Evolutionary conservation across 1,139 yeast genomes (phyloP).

Genomic region (Pichia inconspicua): DNA sequence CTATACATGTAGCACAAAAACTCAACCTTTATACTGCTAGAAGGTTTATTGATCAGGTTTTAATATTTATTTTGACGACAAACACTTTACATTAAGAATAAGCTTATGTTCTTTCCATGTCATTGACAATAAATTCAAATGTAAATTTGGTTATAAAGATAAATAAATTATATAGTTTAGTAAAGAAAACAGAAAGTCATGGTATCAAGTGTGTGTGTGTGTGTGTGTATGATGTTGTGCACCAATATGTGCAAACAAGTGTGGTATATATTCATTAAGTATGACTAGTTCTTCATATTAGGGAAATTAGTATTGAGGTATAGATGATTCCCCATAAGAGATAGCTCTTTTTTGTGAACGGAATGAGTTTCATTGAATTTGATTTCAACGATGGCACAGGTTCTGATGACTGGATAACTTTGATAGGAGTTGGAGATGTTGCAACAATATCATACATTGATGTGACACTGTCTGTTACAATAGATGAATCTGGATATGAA

Average conservation of each 20-base stretch:
- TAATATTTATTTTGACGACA: too few species aligned
- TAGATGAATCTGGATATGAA: not conserved
- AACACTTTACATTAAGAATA: too few species aligned
- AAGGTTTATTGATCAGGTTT: too few species aligned
- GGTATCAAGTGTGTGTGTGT: not conserved
- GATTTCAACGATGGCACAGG: not conserved
- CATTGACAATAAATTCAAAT: too few species aligned
- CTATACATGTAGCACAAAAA: too few species aligned
- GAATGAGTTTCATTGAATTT: not conserved
- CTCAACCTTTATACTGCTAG: too few species aligned
- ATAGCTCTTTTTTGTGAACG: not conserved
- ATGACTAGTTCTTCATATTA: not conserved
- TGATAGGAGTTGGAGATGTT: not conserved
- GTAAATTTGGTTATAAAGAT: too few species aligned
- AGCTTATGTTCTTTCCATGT: too few species aligned
- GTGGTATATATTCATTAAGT: not conserved
- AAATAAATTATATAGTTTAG: not conserved
- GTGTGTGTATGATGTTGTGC: not conserved
- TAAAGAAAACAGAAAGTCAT: not conserved
- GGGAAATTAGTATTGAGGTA: conserved; percentile 1
- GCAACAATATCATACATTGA: not conserved
- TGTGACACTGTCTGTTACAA: not conserved
- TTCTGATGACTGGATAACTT: not conserved
- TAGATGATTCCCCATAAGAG: conserved; percentile 2
- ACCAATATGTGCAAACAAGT: too few species aligned